Percentiles rank a stretch among this genome's conserved stretches.
Evolutionary conservation across 192 early-diverging fungal species (phyloP).

Genomic region (Umbelopsis isabellina): DNA sequence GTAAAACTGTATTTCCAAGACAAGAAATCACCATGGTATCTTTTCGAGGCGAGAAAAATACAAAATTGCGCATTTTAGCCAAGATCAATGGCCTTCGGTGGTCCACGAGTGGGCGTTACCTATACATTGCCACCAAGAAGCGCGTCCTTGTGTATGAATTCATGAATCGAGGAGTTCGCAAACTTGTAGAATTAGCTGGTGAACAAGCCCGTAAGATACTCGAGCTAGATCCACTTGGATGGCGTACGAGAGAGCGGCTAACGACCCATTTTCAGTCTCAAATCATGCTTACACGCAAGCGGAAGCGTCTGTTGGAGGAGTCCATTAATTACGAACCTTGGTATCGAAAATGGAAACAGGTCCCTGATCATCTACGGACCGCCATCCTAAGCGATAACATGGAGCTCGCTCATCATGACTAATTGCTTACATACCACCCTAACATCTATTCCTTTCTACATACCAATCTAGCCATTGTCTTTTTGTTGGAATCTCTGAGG

Average conservation of each 20-base stretch:
- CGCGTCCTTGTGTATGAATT: conserved; percentile 50
- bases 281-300: conserved; percentile 1
- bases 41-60: conserved; percentile 47
- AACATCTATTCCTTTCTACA: no score
- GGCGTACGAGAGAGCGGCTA: background rate
- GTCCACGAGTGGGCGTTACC: conserved; percentile 45
- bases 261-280: background rate
- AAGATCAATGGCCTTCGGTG: conserved; percentile 52
- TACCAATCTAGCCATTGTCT: no score
- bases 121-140: conserved; percentile 51
- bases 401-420: background rate
- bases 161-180: background rate
- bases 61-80: conserved; percentile 47
- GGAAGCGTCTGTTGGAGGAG: conserved; percentile 1
- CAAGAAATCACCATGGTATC: conserved; percentile 59
- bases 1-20: conserved; percentile 23
- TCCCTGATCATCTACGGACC: conserved; percentile 8
- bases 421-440: background rate
- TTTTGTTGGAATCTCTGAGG: background rate
- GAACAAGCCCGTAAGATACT: conserved; percentile 19
- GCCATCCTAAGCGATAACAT: background rate
- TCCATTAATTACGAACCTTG: conserved; percentile 16
- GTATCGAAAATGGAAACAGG: conserved; percentile 15
- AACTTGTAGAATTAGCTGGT: conserved; percentile 9
- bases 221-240: conserved; percentile 11